Base-by-base conservation (phyloP, 2,329 filamentous ascomycete genomes). In the Botryosphaeria dothidea region DNA sequence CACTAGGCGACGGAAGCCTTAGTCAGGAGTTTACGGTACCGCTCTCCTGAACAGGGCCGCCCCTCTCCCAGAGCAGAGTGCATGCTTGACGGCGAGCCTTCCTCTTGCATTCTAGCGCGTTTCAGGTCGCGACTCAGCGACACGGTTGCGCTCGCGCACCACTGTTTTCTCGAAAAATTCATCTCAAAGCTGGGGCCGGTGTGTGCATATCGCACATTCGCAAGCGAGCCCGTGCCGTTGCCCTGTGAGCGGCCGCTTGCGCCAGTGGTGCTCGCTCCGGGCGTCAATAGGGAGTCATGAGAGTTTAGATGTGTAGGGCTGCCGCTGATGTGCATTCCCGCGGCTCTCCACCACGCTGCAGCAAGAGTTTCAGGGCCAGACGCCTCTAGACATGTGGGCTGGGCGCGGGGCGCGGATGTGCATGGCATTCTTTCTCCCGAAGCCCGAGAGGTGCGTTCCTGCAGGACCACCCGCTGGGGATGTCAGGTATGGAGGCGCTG, bases 91-190 rank as follows among this genome's bases (percentile, higher is more conserved):
- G 49, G 49, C 19, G 27, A 8, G 8, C 31, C 29, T 36, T n/a
- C 34, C 51, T 56, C 15, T 36, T 36, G 21, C 4, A 11, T 19
- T 3, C 34, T 56, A 41, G 51, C 13, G 34, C 21, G 51, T 38
- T 56, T 36, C 54, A 29, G 15, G 34, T 15, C 11, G 19, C 31
- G 54, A 23, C 54, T 43, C 17, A 27, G 29, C 54, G 54, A 4
- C n/a, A n/a, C 36, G 36, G 36, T 8, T 23, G 38, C 38, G 23
- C 54, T 27, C 23, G 36, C 36, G n/a, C 36, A 31, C 54, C 36
- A 31, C 54, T 43, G n/a, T 45, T 36, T 45, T 60, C 56, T 46
- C 38, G 38, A 60, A 60, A 52, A 60, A 60, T 60, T 45, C 56
- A 46, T 29, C 56, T 60, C 34, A 23, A 29, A 6, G 38, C 29